Base-by-base conservation (phyloP, 129 eudicot genomes). In the Helianthus tuberosus region DNA sequence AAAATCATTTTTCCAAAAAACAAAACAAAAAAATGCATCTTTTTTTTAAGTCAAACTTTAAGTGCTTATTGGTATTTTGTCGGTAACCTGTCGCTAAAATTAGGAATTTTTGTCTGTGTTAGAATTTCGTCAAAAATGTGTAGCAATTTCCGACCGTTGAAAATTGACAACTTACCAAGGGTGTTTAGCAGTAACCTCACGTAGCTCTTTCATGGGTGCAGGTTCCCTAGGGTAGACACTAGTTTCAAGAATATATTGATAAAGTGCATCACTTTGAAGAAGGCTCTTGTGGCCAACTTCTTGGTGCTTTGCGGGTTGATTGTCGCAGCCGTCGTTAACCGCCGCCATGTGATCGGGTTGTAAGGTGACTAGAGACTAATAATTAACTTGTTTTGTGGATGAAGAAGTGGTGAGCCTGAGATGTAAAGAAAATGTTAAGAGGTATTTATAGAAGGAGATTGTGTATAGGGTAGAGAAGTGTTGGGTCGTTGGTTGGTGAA, bases 271-370 rank as follows among this genome's bases (percentile, higher is more conserved):
- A 43, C 90, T 86, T 72, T 86, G 90, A 43, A 86, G 79, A 32
- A 86, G 90, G 43, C 90, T 86, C 76, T 86, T 86, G 84, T 86
- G 90, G 35, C 90, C 90, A 72, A 86, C 87, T 72, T 86, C 90
- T 75, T 76, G 80, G 79, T 86, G 90, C 52, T 77, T 85, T 0
- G 74, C 78, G 29, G 77, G 77, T 76, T 84, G 84, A 46, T 47
- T 79, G 5, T 63, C 65, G 48, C 82, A 63, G 44, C 77, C 66
- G 4, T 52, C 14, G 65, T 72, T 73, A 17, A 79, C 75, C 4
- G 80, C 75, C 72, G 83, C 83, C 83, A 79, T 79, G 68, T 78
- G 78, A 54, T 44, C 27, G 69, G 79, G 29, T 68, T 0, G 16
- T 59, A 11, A 2, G 67, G 11, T 36, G 11, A 27, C 3, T 41